phyloP scores from a whole-genome alignment of 1,284 basidiomycete genomes.

The Puccinia hordei region DNA sequence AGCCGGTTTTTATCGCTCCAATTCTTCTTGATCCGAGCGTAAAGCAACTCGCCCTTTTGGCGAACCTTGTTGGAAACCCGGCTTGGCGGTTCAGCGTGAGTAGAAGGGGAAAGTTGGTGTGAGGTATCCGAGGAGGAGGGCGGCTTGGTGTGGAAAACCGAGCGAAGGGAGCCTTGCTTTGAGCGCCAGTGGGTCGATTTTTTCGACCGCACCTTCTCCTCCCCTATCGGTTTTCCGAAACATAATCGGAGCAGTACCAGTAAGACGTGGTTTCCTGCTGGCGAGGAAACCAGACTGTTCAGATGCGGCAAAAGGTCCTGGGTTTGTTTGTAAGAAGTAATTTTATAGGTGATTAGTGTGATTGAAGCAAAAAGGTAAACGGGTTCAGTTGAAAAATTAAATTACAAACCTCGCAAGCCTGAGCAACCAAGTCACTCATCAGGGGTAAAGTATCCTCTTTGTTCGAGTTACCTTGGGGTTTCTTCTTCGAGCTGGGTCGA shows the following conservation, averaged over 20 bases:
- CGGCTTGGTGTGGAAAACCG: slow-evolving; percentile 64
- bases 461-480: slow-evolving; percentile 54
- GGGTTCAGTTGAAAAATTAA: background rate
- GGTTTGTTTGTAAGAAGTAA: background rate
- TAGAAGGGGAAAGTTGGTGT: background rate
- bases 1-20: slow-evolving; percentile 24
- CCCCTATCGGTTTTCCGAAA: slow-evolving; percentile 62
- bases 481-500: slow-evolving; percentile 60
- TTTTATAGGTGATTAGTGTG: background rate
- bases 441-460: slow-evolving; percentile 71
- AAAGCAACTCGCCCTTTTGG: slow-evolving; percentile 64
- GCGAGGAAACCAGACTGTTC: slow-evolving; percentile 71
- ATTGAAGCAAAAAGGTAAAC: background rate
- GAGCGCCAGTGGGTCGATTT: slow-evolving; percentile 75
- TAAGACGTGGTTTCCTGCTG: slow-evolving; percentile 83
- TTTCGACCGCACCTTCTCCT: slow-evolving; percentile 69
- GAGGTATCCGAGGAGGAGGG: background rate
- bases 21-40: slow-evolving; percentile 63
- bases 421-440: slow-evolving; percentile 69
- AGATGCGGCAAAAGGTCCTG: slow-evolving; percentile 73
- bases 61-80: slow-evolving; percentile 65
- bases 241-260: slow-evolving; percentile 76
- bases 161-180: slow-evolving; percentile 72
- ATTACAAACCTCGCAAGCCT: slow-evolving; percentile 65
- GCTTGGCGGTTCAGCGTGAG: slow-evolving; percentile 53